phyloP scores from a whole-genome alignment of 768 basidiomycete species.

The Saitozyma podzolica region DNA sequence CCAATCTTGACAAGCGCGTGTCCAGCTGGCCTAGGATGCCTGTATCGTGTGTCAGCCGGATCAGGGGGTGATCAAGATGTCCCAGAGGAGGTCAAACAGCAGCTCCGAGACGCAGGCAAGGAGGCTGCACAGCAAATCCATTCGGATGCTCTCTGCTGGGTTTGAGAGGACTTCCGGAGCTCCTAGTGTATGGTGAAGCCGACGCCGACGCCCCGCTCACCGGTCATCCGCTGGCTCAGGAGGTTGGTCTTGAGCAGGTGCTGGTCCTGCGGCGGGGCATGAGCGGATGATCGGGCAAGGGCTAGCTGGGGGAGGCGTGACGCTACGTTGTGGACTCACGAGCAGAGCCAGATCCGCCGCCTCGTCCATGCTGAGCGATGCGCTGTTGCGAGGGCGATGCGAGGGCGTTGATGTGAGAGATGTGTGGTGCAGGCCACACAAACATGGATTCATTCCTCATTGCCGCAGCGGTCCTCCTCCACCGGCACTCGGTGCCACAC shows the following conservation, averaged over 20 bases:
- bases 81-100: too few species aligned
- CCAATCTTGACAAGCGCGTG: slow-evolving; percentile 42
- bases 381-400: neutral
- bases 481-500: neutral
- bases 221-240: slow-evolving; percentile 49
- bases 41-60: slow-evolving; percentile 4
- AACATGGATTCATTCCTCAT: too few species aligned
- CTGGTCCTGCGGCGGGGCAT: slow-evolving; percentile 37
- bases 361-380: slow-evolving; percentile 40
- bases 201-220: slow-evolving; percentile 13
- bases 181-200: slow-evolving; percentile 1
- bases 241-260: slow-evolving; percentile 50
- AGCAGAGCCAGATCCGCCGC: slow-evolving; percentile 49
- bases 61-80: neutral
- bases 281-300: neutral
- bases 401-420: too few species aligned
- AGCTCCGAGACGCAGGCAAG: too few species aligned
- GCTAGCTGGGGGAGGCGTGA: neutral
- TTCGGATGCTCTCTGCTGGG: too few species aligned
- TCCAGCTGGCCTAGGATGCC: slow-evolving; percentile 48
- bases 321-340: slow-evolving; percentile 7
- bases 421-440: too few species aligned
- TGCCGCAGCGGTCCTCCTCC: neutral
- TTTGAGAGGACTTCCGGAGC: too few species aligned
- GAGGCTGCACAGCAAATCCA: too few species aligned